phyloP scores from a whole-genome alignment of 148 eudicot species.

The Amaranthus cruentus region DNA sequence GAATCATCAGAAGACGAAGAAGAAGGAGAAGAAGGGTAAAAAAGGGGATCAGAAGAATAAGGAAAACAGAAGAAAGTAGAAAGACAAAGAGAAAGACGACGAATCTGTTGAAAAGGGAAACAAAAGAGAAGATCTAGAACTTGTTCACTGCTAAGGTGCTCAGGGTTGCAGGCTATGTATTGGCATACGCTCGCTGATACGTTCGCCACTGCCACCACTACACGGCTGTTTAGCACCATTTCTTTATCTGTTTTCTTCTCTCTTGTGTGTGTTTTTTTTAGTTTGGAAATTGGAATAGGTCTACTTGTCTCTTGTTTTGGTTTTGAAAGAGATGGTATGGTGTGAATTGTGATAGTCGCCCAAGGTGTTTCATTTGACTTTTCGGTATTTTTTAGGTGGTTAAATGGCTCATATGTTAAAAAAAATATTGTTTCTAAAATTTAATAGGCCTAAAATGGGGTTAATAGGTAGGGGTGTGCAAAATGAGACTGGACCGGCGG shows the following conservation, averaged over 20 bases:
- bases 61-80: conserved; percentile 65
- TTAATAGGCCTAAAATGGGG: too few relatives aligned
- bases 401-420: too few relatives aligned
- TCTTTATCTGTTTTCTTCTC: not conserved
- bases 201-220: conserved; percentile 57
- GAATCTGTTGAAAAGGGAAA: conserved; percentile 68
- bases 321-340: too few relatives aligned
- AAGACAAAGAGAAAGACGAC: conserved; percentile 60
- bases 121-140: conserved; percentile 76
- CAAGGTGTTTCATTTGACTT: too few relatives aligned
- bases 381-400: too few relatives aligned
- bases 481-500: too few relatives aligned
- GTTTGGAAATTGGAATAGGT: not conserved
- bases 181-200: conserved; percentile 68
- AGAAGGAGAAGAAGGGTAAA: conserved; percentile 30
- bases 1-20: conserved; percentile 18
- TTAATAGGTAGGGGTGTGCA: too few relatives aligned
- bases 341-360: too few relatives aligned
- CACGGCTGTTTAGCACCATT: conserved; percentile 72
- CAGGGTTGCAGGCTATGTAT: conserved; percentile 82
- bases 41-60: conserved; percentile 30
- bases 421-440: too few relatives aligned
- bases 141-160: conserved; percentile 51
- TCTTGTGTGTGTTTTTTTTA: not conserved
- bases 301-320: too few relatives aligned